Base-by-base conservation (phyloP, 2,329 filamentous ascomycete species). In the Aspergillus candidus region DNA sequence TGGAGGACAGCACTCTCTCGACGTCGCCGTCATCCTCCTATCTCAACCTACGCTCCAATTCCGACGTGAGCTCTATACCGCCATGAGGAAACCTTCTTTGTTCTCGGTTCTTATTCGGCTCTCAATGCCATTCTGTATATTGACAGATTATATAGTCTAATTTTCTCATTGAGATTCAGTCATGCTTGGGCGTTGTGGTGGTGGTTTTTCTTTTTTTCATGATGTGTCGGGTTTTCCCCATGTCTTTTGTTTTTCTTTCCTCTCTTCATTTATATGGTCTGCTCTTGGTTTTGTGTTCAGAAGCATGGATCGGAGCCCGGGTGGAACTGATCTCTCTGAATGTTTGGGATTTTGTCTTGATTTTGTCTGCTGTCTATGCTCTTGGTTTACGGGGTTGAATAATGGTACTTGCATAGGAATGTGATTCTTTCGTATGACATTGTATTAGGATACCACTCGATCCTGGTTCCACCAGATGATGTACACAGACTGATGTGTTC, bases 1-100 rank as follows among this genome's bases (percentile, higher is more conserved):
- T 39, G 42, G 51, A 2, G 32, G 48, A 27, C 48, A 52, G 7
- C 8, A 57, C 52, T 34, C 49, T 42, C 29, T 41, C 51, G 6
- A 58, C 49, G 36, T 58, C 59, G 31, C 40, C 54, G 12, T 56
- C 60, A n/a, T 63, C 59, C 5, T 63, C 61, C 33, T 58, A 53
- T 43, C 47, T 57, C 37, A 52, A 59, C 10, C 52, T 59, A 27
- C 33, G 40, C 55, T 14, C 32, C 41, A 12, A 38, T 13, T 22
- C 30, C 40, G 54, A 60, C 18, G 30, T 48, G 33, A 43, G 6
- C 22, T 27, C 22, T 27, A 4, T 27, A 10, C 22, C 22, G 22
- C 22, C 22, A 6, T 27, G 22, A 22, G 22, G 22, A 27, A 27
- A 27, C 22, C 3, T 27, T 27, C 22, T 27, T 6, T 5, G 22